Conservation (phyloP, 345 rosid species). For the Physaria fendleri region DNA sequence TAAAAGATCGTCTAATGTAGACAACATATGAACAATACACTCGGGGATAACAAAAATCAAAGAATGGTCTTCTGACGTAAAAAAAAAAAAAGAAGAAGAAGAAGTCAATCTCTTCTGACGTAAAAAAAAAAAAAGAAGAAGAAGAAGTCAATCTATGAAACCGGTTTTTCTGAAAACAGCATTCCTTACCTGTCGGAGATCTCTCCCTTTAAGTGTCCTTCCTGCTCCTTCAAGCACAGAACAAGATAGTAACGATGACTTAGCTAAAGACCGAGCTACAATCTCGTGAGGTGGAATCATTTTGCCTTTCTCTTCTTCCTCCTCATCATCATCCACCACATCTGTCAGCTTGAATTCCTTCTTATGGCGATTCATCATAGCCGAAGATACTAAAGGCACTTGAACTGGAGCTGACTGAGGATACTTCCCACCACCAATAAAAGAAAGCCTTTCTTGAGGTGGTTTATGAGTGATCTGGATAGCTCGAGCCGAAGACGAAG, state of each 20-base stretch:
- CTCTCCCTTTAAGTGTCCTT: conserved; percentile 86
- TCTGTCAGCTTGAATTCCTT: conserved; percentile 45
- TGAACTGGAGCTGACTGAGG: conserved; percentile 79
- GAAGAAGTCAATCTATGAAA: conserved; percentile 57
- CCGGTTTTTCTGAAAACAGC: conserved; percentile 78
- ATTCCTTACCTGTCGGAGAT: conserved; percentile 76
- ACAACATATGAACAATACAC: no score
- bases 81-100: conserved; percentile 35
- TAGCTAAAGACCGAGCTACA: conserved; percentile 57
- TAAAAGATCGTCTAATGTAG: conserved; percentile 14
- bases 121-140: no score
- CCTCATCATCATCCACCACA: conserved; percentile 37
- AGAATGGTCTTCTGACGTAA: conserved; percentile 27
- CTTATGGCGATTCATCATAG: conserved; percentile 36
- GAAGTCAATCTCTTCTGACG: conserved; percentile 16
- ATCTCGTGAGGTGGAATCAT: conserved; percentile 92
- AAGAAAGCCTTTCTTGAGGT: conserved; percentile 52
- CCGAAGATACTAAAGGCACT: conserved; percentile 45
- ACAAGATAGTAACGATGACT: conserved; percentile 48
- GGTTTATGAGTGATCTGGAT: conserved; percentile 63
- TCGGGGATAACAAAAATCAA: conserved; percentile 30
- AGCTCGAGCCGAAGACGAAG: conserved; percentile 39
- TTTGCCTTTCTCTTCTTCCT: conserved; percentile 41
- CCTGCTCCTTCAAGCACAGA: conserved; percentile 90
- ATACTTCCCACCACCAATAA: conserved; percentile 29